A percentile compares a stretch with the other conserved stretches of the same genome.
Evolutionary conservation across 73 alveolate species (phyloP).

Genomic region (Paramecium sonneborni): DNA sequence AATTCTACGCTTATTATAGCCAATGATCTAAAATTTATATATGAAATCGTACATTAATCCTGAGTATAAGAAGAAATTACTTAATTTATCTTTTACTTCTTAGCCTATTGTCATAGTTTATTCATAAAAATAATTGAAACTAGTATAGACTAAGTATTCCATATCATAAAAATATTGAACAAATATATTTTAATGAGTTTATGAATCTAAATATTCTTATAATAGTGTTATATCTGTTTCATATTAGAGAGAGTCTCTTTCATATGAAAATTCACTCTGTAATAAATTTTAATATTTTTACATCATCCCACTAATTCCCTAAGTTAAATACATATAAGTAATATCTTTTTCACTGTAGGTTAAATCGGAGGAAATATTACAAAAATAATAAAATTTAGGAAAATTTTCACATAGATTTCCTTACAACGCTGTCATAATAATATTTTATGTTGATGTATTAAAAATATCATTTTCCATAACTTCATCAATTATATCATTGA

Average conservation of each 20-base stretch:
- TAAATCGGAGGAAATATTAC: not conserved
- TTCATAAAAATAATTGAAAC: not conserved
- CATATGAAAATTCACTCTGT: not conserved
- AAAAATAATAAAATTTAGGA: not conserved
- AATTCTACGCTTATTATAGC: not conserved
- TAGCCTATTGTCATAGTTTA: not conserved
- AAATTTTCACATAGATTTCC: not conserved
- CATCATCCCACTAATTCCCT: slow-evolving; percentile 2
- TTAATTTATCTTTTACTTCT: not conserved
- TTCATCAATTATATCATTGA: not conserved
- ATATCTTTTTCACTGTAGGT: not conserved
- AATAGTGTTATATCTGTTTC: not conserved
- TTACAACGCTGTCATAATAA: not conserved
- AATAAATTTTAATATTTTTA: not conserved
- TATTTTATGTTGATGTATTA: not conserved
- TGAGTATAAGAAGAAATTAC: not conserved
- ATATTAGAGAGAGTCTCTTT: not conserved
- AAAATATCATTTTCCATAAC: not conserved
- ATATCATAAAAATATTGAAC: slow-evolving; percentile 16
- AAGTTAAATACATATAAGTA: not conserved
- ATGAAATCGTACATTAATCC: not conserved
- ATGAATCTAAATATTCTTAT: not conserved
- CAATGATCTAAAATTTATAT: not conserved
- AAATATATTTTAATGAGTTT: not conserved
- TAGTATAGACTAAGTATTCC: not conserved